Evolutionary conservation across 352 stramenopile genomes (phyloP).

Genomic region (Phytophthora constricta): DNA sequence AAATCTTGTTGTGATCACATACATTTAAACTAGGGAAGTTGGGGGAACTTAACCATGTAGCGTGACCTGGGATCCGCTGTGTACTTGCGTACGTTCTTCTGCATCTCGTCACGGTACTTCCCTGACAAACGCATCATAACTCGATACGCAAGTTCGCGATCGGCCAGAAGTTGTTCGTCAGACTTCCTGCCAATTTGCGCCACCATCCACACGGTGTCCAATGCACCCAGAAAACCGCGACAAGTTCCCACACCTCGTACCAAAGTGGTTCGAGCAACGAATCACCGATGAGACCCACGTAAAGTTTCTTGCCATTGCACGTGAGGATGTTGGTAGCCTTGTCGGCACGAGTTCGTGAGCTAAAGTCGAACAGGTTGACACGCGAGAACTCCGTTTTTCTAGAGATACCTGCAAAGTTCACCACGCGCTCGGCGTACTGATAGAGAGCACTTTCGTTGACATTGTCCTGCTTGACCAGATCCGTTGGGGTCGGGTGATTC

Average conservation of each 20-base stretch:
- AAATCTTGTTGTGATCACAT: too few species aligned
- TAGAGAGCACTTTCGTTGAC: slow-evolving; percentile 52
- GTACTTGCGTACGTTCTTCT: slow-evolving; percentile 82
- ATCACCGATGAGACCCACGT: slow-evolving; percentile 76
- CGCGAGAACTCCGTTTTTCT: slow-evolving; percentile 56
- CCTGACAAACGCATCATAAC: slow-evolving; percentile 69
- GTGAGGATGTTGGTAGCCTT: slow-evolving; percentile 63
- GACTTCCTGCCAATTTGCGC: slow-evolving; percentile 62
- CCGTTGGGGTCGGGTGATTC: slow-evolving; percentile 58
- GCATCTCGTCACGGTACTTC: slow-evolving; percentile 60
- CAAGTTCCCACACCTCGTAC: slow-evolving; percentile 80
- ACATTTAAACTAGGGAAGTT: too few species aligned
- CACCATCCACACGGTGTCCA: slow-evolving; percentile 79
- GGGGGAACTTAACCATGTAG: slow-evolving; percentile 62
- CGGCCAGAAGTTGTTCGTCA: slow-evolving; percentile 63
- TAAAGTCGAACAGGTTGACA: slow-evolving; percentile 83
- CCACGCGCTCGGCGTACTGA: slow-evolving; percentile 54
- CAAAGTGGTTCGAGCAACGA: slow-evolving; percentile 81
- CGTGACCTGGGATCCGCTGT: slow-evolving; percentile 63
- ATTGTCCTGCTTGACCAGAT: slow-evolving; percentile 64
- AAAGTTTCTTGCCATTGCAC: slow-evolving; percentile 68
- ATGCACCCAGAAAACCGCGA: slow-evolving; percentile 71
- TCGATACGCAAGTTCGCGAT: slow-evolving; percentile 65
- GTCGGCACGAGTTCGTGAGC: slow-evolving; percentile 63
- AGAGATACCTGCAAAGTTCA: slow-evolving; percentile 72